phyloP scores from a whole-genome alignment of 495 filamentous ascomycete genomes.

The Neohortaea acidophila region DNA sequence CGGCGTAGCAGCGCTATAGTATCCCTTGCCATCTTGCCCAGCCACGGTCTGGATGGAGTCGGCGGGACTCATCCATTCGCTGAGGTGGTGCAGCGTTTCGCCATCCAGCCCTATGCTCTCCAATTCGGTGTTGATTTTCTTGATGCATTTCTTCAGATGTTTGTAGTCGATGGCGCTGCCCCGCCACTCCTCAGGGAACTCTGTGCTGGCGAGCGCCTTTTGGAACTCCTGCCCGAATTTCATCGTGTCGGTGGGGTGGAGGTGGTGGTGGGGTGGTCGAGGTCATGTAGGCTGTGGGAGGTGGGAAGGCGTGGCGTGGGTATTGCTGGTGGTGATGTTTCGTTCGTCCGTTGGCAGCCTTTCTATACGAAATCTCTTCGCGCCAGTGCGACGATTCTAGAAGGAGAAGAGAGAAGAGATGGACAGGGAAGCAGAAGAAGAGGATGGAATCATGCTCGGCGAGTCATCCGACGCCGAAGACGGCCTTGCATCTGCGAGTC shows the following conservation, averaged over 20 bases:
- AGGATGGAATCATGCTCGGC: too few species aligned
- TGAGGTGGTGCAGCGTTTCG: slow-evolving; percentile 40
- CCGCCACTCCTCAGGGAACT: slow-evolving; percentile 48
- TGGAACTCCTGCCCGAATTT: slow-evolving; percentile 61
- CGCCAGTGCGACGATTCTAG: too few species aligned
- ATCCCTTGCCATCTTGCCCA: slow-evolving; percentile 4
- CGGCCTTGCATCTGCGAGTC: too few species aligned
- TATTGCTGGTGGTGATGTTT: not conserved
- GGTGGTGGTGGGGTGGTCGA: not conserved
- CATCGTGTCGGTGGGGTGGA: slow-evolving; percentile 32
- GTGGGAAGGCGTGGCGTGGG: not conserved
- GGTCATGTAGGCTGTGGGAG: not conserved
- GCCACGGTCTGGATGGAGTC: not conserved
- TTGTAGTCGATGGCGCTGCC: slow-evolving; percentile 55
- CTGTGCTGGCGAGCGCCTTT: slow-evolving; percentile 39
- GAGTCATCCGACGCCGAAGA: too few species aligned
- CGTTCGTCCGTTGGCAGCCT: not conserved
- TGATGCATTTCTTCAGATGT: slow-evolving; percentile 62
- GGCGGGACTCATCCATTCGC: not conserved
- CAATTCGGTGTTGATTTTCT: slow-evolving; percentile 48
- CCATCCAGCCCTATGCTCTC: slow-evolving; percentile 43
- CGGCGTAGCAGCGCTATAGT: slow-evolving; percentile 9
- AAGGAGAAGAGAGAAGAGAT: too few species aligned
- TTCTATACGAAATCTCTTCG: too few species aligned
- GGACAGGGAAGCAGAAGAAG: too few species aligned